Conservation (phyloP, 2,329 filamentous ascomycete genomes). For the Chalaropsis thielavioides region DNA sequence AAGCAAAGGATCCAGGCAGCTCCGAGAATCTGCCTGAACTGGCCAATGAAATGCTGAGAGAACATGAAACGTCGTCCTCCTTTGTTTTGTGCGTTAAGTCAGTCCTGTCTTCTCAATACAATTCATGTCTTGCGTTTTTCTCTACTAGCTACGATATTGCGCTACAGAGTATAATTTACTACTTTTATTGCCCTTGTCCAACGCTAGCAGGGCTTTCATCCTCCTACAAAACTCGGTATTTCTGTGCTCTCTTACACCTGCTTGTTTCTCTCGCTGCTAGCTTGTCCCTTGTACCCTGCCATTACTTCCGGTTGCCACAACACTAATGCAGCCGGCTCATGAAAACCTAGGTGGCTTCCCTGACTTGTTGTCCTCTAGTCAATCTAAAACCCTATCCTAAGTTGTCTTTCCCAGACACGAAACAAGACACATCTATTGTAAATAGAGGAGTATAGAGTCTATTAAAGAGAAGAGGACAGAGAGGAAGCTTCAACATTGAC, state of each 20-base stretch:
- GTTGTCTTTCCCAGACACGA: background rate
- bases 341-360: background rate
- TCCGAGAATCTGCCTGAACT: background rate
- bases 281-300: background rate
- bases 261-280: background rate
- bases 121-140: background rate
- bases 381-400: constrained; percentile 13
- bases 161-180: too few relatives aligned
- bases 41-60: background rate
- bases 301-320: constrained; percentile 9
- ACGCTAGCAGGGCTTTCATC: too few relatives aligned
- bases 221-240: background rate
- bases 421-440: background rate
- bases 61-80: too few relatives aligned
- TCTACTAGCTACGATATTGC: background rate
- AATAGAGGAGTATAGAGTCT: background rate
- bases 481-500: background rate
- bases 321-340: background rate
- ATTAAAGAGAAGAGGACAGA: too few relatives aligned
- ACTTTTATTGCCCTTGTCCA: too few relatives aligned
- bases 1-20: background rate
- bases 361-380: constrained; percentile 10
- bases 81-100: too few relatives aligned
- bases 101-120: too few relatives aligned
- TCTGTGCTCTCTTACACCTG: too few relatives aligned